Evolutionary conservation across 2,329 filamentous ascomycete genomes (phyloP), one percentile per base, ranked within the genome.

Genomic region (Xylariaceae sp.): DNA sequence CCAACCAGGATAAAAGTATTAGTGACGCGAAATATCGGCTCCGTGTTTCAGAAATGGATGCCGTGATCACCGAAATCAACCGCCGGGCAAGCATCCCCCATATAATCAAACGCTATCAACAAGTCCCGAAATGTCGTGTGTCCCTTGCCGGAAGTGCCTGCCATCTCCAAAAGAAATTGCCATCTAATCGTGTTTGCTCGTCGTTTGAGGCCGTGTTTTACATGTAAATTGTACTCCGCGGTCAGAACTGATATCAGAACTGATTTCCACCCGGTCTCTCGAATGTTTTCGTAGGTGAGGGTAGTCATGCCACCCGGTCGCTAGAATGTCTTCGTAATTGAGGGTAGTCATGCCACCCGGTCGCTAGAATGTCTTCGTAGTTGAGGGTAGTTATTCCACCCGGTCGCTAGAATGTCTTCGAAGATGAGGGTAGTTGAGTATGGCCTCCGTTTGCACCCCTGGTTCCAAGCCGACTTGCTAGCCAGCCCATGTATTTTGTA

Each of bases 51-150:
- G 61, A 59, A 66, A 63, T 67, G 62, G 63, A 65, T 59, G 65
- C 63, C 66, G 64, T 67, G 67, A 64, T 30, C 23, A 30, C 53
- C 59, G 60, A 57, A 65, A 63, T 69, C 67, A 66, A 67, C 67
- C 64, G 65, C 69, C 68, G 68, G 70, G 66, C 67, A 64, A 62
- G 65, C 49, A 51, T 52, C 49, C 57, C 49, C 57, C 49, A 50
- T 58, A 44, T 59, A 55, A 51, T 57, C 55, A 48, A 13, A n/a
- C 47, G 48, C 47, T 34, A 52, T 58, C 30, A 57, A 54, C 45
- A 56, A 55, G 51, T 13, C 23, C 47, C 23, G 18, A 35, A 13
- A 35, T 45, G 54, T 30, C 23, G 23, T 17, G 47, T 37, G 35
- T 52, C 13, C 34, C 45, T 41, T 44, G 13, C 39, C 30, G 9